phyloP scores from a whole-genome alignment of 2,329 filamentous ascomycete genomes.

The Stemphylium lycopersici region DNA sequence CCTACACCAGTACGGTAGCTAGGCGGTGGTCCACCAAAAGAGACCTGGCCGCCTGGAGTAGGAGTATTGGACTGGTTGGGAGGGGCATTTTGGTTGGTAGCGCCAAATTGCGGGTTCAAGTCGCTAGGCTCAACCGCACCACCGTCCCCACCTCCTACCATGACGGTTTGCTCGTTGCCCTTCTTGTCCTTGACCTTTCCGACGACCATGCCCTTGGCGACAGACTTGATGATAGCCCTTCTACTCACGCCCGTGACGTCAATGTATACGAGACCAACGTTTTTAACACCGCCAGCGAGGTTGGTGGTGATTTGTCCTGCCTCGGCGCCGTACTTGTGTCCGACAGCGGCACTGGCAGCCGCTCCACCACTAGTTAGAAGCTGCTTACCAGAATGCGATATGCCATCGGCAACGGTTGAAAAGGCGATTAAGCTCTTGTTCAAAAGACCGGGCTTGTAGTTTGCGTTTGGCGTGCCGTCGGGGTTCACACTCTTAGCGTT shows the following conservation, averaged over 20 bases:
- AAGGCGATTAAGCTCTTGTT: conserved; percentile 98
- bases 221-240: conserved; percentile 87
- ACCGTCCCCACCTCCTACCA: conserved; percentile 72
- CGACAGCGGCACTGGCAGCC: conserved; percentile 84
- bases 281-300: conserved; percentile 87
- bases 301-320: conserved; percentile 78
- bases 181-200: conserved; percentile 78
- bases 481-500: conserved; percentile 68
- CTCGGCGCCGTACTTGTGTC: conserved; percentile 87
- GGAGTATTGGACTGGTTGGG: conserved; percentile 28
- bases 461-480: conserved; percentile 66
- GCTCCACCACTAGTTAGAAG: conserved; percentile 75
- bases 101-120: conserved; percentile 36
- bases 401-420: conserved; percentile 89
- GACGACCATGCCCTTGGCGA: conserved; percentile 93
- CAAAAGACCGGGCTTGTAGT: conserved; percentile 87
- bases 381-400: conserved; percentile 83
- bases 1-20: conserved; percentile 44
- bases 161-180: conserved; percentile 67
- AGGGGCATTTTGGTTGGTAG: conserved; percentile 38
- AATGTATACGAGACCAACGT: conserved; percentile 96
- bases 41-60: conserved; percentile 38
- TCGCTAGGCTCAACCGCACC: conserved; percentile 51
- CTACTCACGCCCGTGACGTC: conserved; percentile 93
- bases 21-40: conserved; percentile 46